Conservation (phyloP, 441 rosid species). For the Gossypium gossypioides region DNA sequence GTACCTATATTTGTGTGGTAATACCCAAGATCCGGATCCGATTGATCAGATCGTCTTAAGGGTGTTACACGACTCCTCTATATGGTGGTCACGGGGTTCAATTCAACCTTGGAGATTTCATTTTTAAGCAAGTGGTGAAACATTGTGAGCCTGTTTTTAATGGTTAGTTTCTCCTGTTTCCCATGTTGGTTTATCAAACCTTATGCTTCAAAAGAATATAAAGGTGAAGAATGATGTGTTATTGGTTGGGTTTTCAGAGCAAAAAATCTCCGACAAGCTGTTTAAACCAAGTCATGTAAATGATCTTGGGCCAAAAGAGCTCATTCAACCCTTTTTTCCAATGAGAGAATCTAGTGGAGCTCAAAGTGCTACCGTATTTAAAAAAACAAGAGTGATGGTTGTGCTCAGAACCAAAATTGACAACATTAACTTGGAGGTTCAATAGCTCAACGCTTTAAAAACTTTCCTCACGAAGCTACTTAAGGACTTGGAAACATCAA, state of each 20-base stretch:
- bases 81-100: background rate
- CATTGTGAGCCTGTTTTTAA: background rate
- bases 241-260: background rate
- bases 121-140: background rate
- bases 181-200: background rate
- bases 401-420: background rate
- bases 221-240: background rate
- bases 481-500: background rate
- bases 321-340: background rate
- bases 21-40: background rate
- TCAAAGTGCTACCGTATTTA: background rate
- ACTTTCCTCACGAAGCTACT: background rate
- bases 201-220: background rate
- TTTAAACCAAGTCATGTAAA: background rate
- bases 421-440: background rate
- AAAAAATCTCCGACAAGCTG: too few relatives aligned
- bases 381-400: background rate
- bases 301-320: background rate
- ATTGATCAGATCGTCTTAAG: background rate
- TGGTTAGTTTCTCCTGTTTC: background rate
- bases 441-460: background rate
- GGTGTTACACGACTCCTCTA: background rate
- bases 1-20: too few relatives aligned
- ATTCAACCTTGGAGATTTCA: background rate
- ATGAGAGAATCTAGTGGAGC: too few relatives aligned